Base-by-base conservation (phyloP, 106 monocot genomes). In the Dendrobium chrysotoxum region DNA sequence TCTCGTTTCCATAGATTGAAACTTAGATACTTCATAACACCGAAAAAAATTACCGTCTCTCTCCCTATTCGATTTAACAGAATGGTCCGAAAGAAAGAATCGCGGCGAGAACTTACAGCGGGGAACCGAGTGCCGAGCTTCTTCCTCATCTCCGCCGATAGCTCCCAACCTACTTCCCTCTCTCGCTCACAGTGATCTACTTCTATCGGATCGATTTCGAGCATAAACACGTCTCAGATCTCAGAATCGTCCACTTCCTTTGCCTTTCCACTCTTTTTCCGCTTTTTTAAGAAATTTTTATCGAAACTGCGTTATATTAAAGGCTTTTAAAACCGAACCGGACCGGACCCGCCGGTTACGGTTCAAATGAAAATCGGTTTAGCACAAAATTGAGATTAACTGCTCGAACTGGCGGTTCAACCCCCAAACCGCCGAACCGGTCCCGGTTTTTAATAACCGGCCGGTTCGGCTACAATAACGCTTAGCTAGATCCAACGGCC, bases 41-140 rank as follows among this genome's bases (percentile, higher is more conserved):
- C 1, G 11, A 61, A 68, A 26, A 11, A 68, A 68, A 9, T 15
- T 35, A 13, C 6, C 15, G 31, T 16, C 28, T 35, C 35, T 28
- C 28, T 70, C 13, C 13, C 70, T 35, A 9, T 35, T 70, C 35
- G 7, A 35, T 70, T 11, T 35, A 10, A 35, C 28, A 11, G 20
- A 5, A 28, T 28, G 16, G 15, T 70, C 35, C 13, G 0, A 70
- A 70, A 70, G 64, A 23, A 35, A 35, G 70, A 31, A 70, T 70
- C 35, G 31, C 21, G 50, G 20, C 21, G 79, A 75, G 21, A 41
- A 13, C 88, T 23, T 83, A 96, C 98, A 85, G 98, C 98, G n/a
- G 98, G 98, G 65, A 98, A 98, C 42, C 98, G 92, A 38, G 98
- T 95, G 71, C 94, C 98, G 54, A 98, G 92, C 85, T 98, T 98